Conservation (phyloP, 2,329 filamentous ascomycete genomes). For the Ilyonectria robusta region DNA sequence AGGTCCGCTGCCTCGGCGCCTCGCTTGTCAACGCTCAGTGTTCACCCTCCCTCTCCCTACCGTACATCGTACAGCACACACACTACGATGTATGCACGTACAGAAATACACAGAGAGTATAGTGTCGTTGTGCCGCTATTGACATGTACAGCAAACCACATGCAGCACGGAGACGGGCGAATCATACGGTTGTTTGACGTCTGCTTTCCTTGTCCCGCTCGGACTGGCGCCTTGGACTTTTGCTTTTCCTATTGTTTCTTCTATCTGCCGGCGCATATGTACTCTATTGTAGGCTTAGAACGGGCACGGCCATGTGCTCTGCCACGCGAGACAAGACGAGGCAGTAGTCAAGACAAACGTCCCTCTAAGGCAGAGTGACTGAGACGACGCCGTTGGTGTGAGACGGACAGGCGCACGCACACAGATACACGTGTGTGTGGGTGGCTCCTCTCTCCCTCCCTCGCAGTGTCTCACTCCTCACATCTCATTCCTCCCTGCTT, state of each 20-base stretch:
- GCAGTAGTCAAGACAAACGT: conserved; percentile 19
- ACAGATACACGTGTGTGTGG: conserved; percentile 5
- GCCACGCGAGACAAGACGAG: conserved; percentile 19
- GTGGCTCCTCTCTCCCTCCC: not conserved
- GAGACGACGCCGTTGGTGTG: not conserved
- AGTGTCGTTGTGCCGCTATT: not conserved
- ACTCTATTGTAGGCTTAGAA: conserved; percentile 1
- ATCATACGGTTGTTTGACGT: conserved; percentile 11
- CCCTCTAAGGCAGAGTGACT: conserved; percentile 1
- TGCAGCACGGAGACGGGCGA: conserved; percentile 10
- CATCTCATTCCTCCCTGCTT: not conserved
- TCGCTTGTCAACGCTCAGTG: not conserved
- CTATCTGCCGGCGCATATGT: conserved; percentile 4
- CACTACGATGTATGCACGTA: not conserved
- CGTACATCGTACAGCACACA: not conserved
- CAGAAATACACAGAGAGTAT: not conserved
- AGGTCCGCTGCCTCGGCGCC: conserved; percentile 13
- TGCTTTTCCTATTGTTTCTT: not conserved
- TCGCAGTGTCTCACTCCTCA: not conserved
- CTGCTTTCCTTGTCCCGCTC: conserved; percentile 3
- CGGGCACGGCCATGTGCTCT: conserved; percentile 14
- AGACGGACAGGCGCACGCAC: conserved; percentile 1
- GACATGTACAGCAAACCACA: not conserved
- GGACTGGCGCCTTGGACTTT: not conserved
- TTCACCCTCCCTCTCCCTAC: not conserved